Percentiles rank a stretch among this genome's conserved stretches.
phyloP scores from a whole-genome alignment of 1,284 basidiomycete genomes.

The Heliocybe sulcata region DNA sequence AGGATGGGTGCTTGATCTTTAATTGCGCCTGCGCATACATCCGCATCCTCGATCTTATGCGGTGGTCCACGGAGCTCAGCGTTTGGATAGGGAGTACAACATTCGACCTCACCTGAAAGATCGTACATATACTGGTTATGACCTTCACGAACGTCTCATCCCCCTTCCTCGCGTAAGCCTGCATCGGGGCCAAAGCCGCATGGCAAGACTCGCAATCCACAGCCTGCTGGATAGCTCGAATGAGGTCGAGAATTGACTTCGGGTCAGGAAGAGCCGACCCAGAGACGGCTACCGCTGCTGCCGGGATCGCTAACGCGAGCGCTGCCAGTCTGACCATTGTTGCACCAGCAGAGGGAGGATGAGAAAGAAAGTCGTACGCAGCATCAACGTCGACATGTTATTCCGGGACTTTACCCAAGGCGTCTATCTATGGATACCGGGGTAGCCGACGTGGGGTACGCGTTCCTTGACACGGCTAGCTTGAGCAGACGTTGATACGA shows the following conservation, averaged over 20 bases:
- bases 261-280: background rate
- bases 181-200: slow-evolving; percentile 32
- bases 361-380: background rate
- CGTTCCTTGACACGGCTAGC: background rate
- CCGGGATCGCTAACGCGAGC: background rate
- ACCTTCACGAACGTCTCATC: slow-evolving; percentile 32
- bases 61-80: background rate
- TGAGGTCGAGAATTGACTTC: slow-evolving; percentile 19
- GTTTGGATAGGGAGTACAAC: background rate
- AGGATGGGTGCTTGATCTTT: slow-evolving; percentile 46
- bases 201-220: slow-evolving; percentile 41
- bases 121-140: slow-evolving; percentile 33
- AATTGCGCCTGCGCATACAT: slow-evolving; percentile 50
- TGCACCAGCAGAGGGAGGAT: background rate
- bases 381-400: background rate
- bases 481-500: background rate
- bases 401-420: background rate
- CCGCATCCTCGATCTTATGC: slow-evolving; percentile 27
- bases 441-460: background rate
- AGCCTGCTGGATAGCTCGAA: slow-evolving; percentile 31
- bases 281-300: background rate
- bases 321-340: background rate
- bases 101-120: slow-evolving; percentile 22
- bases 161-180: slow-evolving; percentile 33
- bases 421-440: background rate